Percentiles rank a stretch among this genome's conserved stretches.
Conservation (phyloP, 1,139 yeast genomes). For the Yamadazyma conglobata region DNA sequence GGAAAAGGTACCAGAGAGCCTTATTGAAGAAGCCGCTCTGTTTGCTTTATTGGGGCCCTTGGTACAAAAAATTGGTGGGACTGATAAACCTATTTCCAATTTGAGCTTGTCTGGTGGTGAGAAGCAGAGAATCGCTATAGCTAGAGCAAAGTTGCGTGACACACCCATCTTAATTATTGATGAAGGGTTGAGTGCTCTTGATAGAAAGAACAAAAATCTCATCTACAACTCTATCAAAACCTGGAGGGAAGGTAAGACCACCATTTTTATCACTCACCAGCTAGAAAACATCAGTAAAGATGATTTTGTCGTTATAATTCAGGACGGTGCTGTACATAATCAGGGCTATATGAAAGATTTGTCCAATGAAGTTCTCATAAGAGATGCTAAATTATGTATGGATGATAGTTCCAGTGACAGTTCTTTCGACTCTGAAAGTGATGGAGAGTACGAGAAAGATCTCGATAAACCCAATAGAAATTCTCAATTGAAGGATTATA, state of each 20-base stretch:
- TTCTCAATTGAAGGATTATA: constrained; percentile 11
- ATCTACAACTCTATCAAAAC: constrained; percentile 48
- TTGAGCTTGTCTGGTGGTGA: constrained; percentile 88
- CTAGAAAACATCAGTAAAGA: constrained; percentile 47
- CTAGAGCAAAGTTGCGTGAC: constrained; percentile 73
- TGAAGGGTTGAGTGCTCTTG: constrained; percentile 84
- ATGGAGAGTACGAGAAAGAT: constrained; percentile 1
- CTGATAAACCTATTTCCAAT: constrained; percentile 49
- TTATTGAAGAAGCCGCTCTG: constrained; percentile 45
- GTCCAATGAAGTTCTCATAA: constrained; percentile 12
- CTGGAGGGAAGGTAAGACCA: constrained; percentile 70
- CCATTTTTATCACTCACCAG: constrained; percentile 81
- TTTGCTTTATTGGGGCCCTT: constrained; percentile 51
- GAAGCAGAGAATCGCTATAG: constrained; percentile 74
- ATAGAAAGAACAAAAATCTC: constrained; percentile 40
- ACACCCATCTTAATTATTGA: constrained; percentile 76
- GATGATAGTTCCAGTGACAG: not conserved
- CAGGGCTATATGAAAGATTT: constrained; percentile 14
- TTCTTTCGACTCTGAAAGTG: constrained; percentile 5
- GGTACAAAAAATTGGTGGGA: constrained; percentile 48
- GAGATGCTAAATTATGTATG: constrained; percentile 8
- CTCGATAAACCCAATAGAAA: constrained; percentile 4
- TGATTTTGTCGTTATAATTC: constrained; percentile 57
- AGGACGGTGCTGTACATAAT: constrained; percentile 52
- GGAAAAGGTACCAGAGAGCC: constrained; percentile 21